phyloP scores from a whole-genome alignment of 148 eudicot genomes.

The Rhododendron mucronatum region DNA sequence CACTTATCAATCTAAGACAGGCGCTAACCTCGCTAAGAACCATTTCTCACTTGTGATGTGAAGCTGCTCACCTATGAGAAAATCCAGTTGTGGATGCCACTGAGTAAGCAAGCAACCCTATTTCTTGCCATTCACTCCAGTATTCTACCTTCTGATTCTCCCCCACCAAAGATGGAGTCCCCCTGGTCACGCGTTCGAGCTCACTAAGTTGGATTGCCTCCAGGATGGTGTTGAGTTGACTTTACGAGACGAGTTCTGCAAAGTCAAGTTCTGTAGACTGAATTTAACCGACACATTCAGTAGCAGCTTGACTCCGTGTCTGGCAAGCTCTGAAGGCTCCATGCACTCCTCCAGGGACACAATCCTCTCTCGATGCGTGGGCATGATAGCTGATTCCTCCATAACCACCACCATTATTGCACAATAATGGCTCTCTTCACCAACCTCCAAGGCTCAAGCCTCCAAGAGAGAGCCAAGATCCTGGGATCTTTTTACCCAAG shows the following conservation, averaged over 20 bases:
- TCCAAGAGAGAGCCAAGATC: neutral
- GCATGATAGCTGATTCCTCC: neutral
- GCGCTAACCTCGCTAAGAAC: neutral
- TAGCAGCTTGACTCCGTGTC: neutral
- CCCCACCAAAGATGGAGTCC: neutral
- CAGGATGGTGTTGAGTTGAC: neutral
- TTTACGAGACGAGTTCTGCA: neutral
- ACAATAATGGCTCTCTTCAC: neutral
- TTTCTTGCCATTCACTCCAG: neutral
- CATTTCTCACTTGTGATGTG: neutral
- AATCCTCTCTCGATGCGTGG: neutral
- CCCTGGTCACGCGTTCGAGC: neutral
- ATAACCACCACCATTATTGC: neutral
- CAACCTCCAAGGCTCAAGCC: neutral
- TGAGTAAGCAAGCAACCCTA: neutral
- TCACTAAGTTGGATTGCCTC: neutral
- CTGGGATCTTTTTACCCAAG: neutral
- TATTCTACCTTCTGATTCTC: neutral
- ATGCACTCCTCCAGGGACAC: neutral
- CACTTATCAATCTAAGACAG: neutral
- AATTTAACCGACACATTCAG: neutral
- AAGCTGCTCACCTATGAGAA: neutral
- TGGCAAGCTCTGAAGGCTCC: neutral
- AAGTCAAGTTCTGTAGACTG: neutral
- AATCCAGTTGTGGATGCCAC: neutral